A percentile compares a stretch with the other conserved stretches of the same genome.
Evolutionary conservation across 768 basidiomycete species (phyloP).

Genomic region (Tricholoma furcatifolium): DNA sequence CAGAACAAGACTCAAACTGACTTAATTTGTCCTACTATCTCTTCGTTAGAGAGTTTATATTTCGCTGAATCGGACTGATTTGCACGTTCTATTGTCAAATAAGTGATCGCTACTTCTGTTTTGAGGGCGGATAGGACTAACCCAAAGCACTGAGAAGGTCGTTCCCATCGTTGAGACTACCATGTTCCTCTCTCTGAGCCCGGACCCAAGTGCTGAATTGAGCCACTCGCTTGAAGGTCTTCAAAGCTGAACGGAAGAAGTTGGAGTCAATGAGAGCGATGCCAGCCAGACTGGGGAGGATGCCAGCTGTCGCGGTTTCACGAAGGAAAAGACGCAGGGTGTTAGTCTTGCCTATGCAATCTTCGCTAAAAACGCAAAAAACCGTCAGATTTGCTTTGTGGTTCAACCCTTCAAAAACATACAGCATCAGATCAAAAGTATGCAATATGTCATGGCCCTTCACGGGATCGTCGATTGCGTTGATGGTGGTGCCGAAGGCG

Average conservation of each 20-base stretch:
- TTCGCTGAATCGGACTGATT: constrained; percentile 1
- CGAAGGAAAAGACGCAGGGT: constrained; percentile 2
- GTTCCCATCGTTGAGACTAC: constrained; percentile 1
- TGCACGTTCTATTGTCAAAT: constrained; percentile 1
- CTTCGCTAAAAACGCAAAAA: not conserved
- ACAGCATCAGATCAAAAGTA: constrained; percentile 7
- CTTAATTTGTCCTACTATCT: constrained; percentile 5
- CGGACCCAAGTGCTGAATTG: constrained; percentile 5
- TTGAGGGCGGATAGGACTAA: not conserved
- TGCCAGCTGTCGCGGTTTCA: not conserved
- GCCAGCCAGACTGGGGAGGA: constrained; percentile 2
- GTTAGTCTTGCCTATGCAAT: constrained; percentile 1
- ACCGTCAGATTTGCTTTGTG: not conserved
- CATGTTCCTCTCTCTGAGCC: not conserved
- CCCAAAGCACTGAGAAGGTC: constrained; percentile 7
- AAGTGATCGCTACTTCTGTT: not conserved
- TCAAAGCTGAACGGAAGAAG: constrained; percentile 7
- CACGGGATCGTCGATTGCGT: constrained; percentile 5
- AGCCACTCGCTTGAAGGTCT: constrained; percentile 1
- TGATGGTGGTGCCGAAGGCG: constrained; percentile 3
- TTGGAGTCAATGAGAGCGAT: constrained; percentile 4
- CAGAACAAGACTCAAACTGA: not conserved
- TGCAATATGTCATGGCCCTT: constrained; percentile 4
- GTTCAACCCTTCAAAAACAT: not conserved
- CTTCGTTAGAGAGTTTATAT: constrained; percentile 3